Percentiles rank a stretch among this genome's conserved stretches.
Conservation (phyloP, 2,329 filamentous ascomycete species). For the Arthroderma sp. region DNA sequence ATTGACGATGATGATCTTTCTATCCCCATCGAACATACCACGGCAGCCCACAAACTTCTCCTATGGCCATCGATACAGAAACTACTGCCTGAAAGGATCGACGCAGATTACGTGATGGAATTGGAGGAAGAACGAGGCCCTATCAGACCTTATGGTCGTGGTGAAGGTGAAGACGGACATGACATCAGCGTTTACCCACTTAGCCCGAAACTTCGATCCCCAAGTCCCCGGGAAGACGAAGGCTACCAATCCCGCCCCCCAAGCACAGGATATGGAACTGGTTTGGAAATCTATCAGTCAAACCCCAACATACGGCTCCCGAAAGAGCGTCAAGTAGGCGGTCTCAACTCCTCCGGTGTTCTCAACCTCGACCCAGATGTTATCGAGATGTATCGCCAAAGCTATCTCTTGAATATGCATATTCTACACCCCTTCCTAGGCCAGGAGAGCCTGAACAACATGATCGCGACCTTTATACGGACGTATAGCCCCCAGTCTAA, state of each 20-base stretch:
- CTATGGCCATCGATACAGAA: conserved; percentile 56
- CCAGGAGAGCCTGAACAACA: conserved; percentile 38
- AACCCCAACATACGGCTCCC: conserved; percentile 21
- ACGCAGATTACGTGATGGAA: conserved; percentile 61
- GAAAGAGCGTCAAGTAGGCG: conserved; percentile 29
- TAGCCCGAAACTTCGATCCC: conserved; percentile 12
- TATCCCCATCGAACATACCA: conserved; percentile 77
- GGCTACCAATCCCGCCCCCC: conserved; percentile 31
- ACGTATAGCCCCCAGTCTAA: conserved; percentile 31
- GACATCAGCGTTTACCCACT: conserved; percentile 7
- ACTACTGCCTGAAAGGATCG: conserved; percentile 49
- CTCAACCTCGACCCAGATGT: conserved; percentile 44
- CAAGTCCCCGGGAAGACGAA: conserved; percentile 17
- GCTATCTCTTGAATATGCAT: conserved; percentile 50
- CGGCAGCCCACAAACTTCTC: conserved; percentile 71
- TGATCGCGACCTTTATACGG: conserved; percentile 42
- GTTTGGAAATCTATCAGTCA: conserved; percentile 25
- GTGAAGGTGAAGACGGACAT: conserved; percentile 54
- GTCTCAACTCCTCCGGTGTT: conserved; percentile 39
- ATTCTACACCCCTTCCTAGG: conserved; percentile 54
- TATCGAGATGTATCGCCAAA: conserved; percentile 40
- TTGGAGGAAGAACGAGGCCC: conserved; percentile 63
- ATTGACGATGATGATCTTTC: conserved; percentile 46
- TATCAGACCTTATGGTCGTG: conserved; percentile 63
- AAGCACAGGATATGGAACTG: conserved; percentile 43